Evolutionary conservation across 116 monocot genomes (phyloP).

Genomic region (Phalaenopsis hybrid): DNA sequence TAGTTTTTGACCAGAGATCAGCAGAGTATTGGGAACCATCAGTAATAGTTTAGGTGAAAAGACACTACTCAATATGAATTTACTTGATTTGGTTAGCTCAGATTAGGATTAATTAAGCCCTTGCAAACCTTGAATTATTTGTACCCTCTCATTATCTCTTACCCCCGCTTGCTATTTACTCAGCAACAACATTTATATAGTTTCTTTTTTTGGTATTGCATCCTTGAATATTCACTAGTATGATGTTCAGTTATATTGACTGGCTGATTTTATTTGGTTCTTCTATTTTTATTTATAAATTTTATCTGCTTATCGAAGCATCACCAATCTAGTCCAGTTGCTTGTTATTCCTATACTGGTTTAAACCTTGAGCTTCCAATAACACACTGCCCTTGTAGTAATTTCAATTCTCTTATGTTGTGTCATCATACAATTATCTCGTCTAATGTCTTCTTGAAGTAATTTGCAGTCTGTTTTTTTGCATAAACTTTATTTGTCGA

Average conservation of each 20-base stretch:
- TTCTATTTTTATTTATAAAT: neutral
- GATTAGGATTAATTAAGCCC: neutral
- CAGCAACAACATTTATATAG: neutral
- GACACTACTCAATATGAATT: neutral
- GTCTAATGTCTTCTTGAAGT: conserved; percentile 1
- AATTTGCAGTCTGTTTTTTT: neutral
- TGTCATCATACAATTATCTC: neutral
- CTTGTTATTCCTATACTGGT: neutral
- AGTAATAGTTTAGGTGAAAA: neutral
- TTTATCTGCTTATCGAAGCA: neutral
- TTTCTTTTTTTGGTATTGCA: neutral
- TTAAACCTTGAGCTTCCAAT: neutral
- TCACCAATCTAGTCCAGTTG: neutral
- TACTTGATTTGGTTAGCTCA: neutral
- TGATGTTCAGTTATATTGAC: neutral
- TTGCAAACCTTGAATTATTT: neutral
- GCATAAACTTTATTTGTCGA: neutral
- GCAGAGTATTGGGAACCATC: neutral
- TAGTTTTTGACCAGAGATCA: neutral
- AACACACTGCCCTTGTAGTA: neutral
- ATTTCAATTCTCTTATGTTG: neutral
- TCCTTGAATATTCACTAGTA: neutral
- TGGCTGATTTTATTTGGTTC: neutral
- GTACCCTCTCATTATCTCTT: neutral
- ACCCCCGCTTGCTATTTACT: neutral